Evolutionary conservation across 2,329 filamentous ascomycete genomes (phyloP), one percentile per base, ranked within the genome.

Genomic region (Diatrype stigma): DNA sequence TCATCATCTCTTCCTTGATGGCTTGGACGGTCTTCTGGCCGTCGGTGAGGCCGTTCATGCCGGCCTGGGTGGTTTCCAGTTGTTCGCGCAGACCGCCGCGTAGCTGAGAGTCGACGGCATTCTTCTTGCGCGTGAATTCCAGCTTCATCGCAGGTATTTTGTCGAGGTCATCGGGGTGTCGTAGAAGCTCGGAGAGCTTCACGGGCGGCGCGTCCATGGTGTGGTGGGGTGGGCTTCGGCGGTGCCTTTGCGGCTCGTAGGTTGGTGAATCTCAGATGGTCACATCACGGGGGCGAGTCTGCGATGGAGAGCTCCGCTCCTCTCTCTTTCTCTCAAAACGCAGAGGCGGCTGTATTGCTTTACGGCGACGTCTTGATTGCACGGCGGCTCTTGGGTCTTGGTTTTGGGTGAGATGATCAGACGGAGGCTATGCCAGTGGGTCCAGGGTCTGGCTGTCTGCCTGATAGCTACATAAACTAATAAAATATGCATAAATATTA

Each of bases 1-100:
- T 95, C 78, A 95, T 91, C 84, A 99, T 94, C 75, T 99, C 94
- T 60, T 97, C 93, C 71, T 96, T 96, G 73, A 96, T 96, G 62
- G 88, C 83, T 66, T 90, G 87, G 34, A 99, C 89, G 54, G 90
- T 90, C 69, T 92, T 89, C 71, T 97, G 92, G 51, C 92, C 92
- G 66, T 96, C 91, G 42, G 83, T 84, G 58, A 99, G 86, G 56
- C 89, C 89, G 58, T 76, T 87, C 85, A 99, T 96, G 68, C 94
- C 94, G 60, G 88, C 82, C 73, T 97, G 93, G 11, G 94, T 96
- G 49, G 92, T 88, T 73, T 96, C 90, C 51, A 99, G 82, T 77
- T 99, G 94, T 65, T 96, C 91, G 62, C 89, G 86, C 58, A 97
- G 80, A 35, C 90, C 92, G 69, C 85, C 85, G 58, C 92, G 89